Base-by-base conservation (phyloP, 176 grass and related monocot genomes). In the Rhynchospora breviuscula region DNA sequence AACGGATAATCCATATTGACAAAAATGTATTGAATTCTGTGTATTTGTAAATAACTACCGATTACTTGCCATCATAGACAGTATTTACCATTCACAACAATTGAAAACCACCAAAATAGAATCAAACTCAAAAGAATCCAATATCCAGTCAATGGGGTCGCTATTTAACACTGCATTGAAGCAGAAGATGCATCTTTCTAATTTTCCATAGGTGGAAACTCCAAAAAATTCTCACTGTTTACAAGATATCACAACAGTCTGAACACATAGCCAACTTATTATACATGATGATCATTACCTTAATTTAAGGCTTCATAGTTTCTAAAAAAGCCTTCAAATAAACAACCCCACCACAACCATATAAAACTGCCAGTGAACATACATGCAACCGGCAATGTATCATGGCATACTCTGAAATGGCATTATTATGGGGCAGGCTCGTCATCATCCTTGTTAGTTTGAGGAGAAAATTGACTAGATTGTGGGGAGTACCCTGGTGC, bases 401-500 rank as follows among this genome's bases (percentile, higher is more conserved):
- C 23, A 18, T 60, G 25, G 59, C 25, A 51, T 57, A 52, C 60
- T 80, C 78, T 45, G 56, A 64, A 13, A 10, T 80, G 57, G 9
- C 78, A 40, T 5, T 40, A 88, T 94, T 83, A 90, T 0, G 53
- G 47, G 46, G 67, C 68, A 33, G 45, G 89, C 53, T 87, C 78
- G 0, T 90, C 75, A 5, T 94, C 87, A 81, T 93, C 90, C 61
- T 94, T 73, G 17, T 85, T 87, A 67, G 81, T 85, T 61, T 89
- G 82, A 73, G 90, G 90, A 80, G 87, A 87, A 23, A 87, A 92
- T 47, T 94, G 92, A 54, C 84, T 87, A 9, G 89, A 93, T 17
- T 93, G 94, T 0, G 93, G 92, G 7, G 95, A 95, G 79, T 94
- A 98, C 18, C 95, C 95, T 1, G 90, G 92, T 17, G 92, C 91